Evolutionary conservation across 306 rosid species (phyloP), one percentile per base, ranked within the genome.

Genomic region (Malus domestica): DNA sequence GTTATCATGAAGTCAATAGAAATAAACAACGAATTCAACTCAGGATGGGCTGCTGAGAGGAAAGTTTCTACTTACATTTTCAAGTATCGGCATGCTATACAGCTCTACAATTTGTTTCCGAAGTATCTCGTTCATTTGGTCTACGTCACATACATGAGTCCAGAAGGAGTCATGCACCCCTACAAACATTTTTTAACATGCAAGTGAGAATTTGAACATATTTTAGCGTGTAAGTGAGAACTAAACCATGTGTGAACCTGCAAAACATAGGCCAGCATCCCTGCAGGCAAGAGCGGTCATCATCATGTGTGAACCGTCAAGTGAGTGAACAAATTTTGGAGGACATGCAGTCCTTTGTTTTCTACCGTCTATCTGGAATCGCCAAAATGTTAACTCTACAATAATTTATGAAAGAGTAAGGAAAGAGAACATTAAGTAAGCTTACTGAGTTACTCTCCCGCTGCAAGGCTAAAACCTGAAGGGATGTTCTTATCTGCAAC

Each of bases 151-250:
- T 6, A 93, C 93, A 81, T 92, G 97, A 27, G 97, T 92, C 97
- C 96, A 92, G 86, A 83, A 92, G 71, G 97, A 92, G 73, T 92
- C 96, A 42, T 90, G 97, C 85, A 92, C 97, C 72, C 97, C 97
- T 92, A 87, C 77, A 81, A 75, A 76, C 72, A 78, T 23, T 79
- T 33, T 68, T 59, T 40, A 59, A 25, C 68, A 59, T 10, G 16
- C 10, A 25, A 25, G 58, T 73, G 38, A 72, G 67, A 58, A 22
- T 38, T 57, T 15, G 3, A 57, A 40, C 40, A 22, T 72, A n/a
- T 10, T 55, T 57, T 22, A 57, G 1, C 19, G 22, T 49, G 55
- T 14, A 18, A 15, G 20, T 51, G 55, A 16, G 55, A 51, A 51
- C 20, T 51, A 15, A 49, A 51, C 55, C 20, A 5, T 38, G 42